Base-by-base conservation (phyloP, 2,329 filamentous ascomycete genomes). In the Eutypella sp. region DNA sequence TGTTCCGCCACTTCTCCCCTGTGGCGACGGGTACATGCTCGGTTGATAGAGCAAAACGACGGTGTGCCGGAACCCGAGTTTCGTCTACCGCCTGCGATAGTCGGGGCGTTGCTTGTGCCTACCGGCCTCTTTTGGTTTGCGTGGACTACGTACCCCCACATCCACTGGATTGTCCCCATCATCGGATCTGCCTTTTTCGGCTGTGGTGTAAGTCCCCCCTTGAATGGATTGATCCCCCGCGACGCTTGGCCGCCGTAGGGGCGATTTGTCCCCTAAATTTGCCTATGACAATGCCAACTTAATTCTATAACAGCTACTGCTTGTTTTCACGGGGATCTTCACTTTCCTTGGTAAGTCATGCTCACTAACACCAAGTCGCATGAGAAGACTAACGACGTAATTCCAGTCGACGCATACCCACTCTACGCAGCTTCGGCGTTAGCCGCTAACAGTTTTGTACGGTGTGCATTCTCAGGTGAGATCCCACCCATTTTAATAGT, bases 51-150 rank as follows among this genome's bases (percentile, higher is more conserved):
- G 53, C 61, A 63, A 55, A 70, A 76, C 48, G 58, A 68, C 45
- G 80, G 77, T 5, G 72, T 77, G 41, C 85, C 82, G 48, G 89
- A 96, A 72, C 91, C 92, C 8, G 92, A 96, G 68, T 95, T 86
- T 69, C 82, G 89, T 49, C 76, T 96, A 27, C 87, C 89, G 6
- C 82, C 88, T 27, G 80, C 83, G 18, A 85, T 91, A 42, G 63
- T 75, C 7, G 92, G 91, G n/a, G 83, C 83, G 1, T 67, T 89
- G 38, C 67, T 95, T 9, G 88, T 93, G 25, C 88, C 90, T 5
- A 72, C 87, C 46, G 88, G 89, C 6, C 69, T 97, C 15, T 95
- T 96, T 65, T 86, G 88, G 68, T 96, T 96, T 67, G 89, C 82
- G 8, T 96, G 89, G 87, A 90, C 87, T 4, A 85, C 86, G 13